These are phyloP conservation scores for Avena atlantica DNA, from an alignment of 176 grass and related monocot genomes.

Conservation along the genomic window DNA sequence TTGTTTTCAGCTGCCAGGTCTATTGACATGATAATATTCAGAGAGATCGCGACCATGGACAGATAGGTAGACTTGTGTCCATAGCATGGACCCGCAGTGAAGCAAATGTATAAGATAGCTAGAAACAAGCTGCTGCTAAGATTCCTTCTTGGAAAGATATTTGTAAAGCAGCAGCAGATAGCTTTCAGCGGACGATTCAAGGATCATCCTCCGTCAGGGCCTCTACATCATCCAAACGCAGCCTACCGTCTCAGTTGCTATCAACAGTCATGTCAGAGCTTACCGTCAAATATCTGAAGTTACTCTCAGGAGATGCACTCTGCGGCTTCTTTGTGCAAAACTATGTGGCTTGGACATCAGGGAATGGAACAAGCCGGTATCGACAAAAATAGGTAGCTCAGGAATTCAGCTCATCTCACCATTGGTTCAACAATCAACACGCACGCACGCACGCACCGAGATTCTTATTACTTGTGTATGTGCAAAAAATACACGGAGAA, in stretches of 20 bases:
- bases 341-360: constrained; percentile 2
- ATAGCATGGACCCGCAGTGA: background rate
- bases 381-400: constrained; percentile 4
- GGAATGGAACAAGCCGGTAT: background rate
- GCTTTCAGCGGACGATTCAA: background rate
- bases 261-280: background rate
- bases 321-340: background rate
- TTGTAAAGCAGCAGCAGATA: background rate
- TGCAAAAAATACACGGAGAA: too few relatives aligned
- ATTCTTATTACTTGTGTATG: too few relatives aligned
- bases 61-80: background rate
- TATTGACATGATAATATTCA: constrained; percentile 18
- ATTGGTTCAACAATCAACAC: constrained; percentile 4
- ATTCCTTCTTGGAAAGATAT: background rate
- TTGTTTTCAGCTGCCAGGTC: background rate
- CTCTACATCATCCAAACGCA: too few relatives aligned
- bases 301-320: background rate
- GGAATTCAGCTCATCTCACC: constrained; percentile 5
- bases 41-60: constrained; percentile 26
- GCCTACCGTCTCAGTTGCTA: background rate
- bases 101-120: background rate
- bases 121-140: constrained; percentile 1
- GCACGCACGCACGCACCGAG: too few relatives aligned
- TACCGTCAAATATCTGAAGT: too few relatives aligned
- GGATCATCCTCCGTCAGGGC: too few relatives aligned